Percentiles rank a stretch among this genome's conserved stretches.
phyloP scores from a whole-genome alignment of 164 flowering plant genomes.

The Houttuynia cordata region DNA sequence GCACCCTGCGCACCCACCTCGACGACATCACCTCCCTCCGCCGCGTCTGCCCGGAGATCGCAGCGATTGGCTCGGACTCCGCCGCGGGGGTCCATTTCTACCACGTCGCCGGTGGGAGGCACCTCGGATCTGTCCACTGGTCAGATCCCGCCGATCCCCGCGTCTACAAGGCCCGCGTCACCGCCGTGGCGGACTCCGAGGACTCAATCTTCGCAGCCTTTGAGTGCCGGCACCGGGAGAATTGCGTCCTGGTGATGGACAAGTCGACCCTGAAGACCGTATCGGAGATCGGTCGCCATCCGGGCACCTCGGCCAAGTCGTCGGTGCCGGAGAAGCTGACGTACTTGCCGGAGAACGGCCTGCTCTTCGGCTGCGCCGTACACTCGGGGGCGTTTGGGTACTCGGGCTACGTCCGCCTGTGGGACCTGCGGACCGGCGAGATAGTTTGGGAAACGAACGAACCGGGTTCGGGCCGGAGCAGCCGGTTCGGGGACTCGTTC shows the following conservation, averaged over 20 bases:
- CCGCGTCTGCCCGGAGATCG: conserved; percentile 42
- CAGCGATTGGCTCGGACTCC: conserved; percentile 56
- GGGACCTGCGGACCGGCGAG: conserved; percentile 64
- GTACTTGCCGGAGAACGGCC: conserved; percentile 18
- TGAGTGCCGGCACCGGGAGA: conserved; percentile 66
- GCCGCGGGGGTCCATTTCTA: conserved; percentile 74
- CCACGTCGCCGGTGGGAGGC: conserved; percentile 37
- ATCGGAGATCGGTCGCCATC: conserved; percentile 51
- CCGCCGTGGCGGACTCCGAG: conserved; percentile 40
- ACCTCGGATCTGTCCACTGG: conserved; percentile 63
- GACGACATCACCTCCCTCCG: conserved; percentile 47
- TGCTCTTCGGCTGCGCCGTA: conserved; percentile 40
- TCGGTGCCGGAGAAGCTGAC: conserved; percentile 34
- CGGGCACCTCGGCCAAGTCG: conserved; percentile 44
- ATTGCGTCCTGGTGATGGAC: conserved; percentile 54
- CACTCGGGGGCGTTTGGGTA: conserved; percentile 77
- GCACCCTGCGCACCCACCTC: conserved; percentile 65
- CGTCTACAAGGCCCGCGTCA: conserved; percentile 54
- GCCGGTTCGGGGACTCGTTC: conserved; percentile 74
- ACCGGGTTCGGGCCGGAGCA: conserved; percentile 90
- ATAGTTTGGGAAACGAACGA: conserved; percentile 85
- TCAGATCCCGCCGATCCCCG: conserved; percentile 64
- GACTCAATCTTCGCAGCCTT: conserved; percentile 48
- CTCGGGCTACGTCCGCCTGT: conserved; percentile 66
- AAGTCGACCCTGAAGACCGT: conserved; percentile 40